These are phyloP conservation scores for Tetrahymena malaccensis DNA, from an alignment of 73 alveolate species.

Conservation along the genomic window DNA sequence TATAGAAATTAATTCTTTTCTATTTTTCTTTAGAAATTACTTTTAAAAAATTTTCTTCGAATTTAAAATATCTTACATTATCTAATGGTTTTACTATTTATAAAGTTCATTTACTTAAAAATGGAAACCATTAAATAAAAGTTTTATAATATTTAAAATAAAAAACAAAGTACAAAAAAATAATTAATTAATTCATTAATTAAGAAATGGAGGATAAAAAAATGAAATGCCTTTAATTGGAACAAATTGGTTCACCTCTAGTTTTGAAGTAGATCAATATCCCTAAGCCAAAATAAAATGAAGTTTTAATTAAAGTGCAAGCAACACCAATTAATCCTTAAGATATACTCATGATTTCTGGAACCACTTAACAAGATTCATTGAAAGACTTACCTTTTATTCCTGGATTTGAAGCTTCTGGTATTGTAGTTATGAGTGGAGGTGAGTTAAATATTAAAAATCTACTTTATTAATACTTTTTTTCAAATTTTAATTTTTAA, in stretches of 20 bases:
- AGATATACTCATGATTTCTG: constrained; percentile 42
- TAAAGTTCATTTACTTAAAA: too few relatives aligned
- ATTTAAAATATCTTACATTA: too few relatives aligned
- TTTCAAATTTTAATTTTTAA: too few relatives aligned
- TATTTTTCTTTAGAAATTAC: too few relatives aligned
- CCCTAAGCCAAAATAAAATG: constrained; percentile 63
- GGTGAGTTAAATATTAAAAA: neutral
- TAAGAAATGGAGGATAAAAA: neutral
- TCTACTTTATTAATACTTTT: too few relatives aligned
- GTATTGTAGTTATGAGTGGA: constrained; percentile 61
- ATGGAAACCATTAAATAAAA: too few relatives aligned
- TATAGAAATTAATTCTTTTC: too few relatives aligned
- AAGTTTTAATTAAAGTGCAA: constrained; percentile 72
- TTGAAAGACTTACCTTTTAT: constrained; percentile 5
- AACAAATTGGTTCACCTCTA: constrained; percentile 8
- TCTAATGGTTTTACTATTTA: too few relatives aligned
- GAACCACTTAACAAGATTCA: constrained; percentile 47
- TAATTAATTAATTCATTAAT: too few relatives aligned
- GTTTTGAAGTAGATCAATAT: constrained; percentile 30
- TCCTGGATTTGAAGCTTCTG: constrained; percentile 68
- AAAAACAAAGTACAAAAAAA: too few relatives aligned
- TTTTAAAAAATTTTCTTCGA: too few relatives aligned
- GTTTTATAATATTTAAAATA: too few relatives aligned
- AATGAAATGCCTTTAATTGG: constrained; percentile 31
- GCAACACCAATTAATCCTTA: constrained; percentile 80